These are phyloP conservation scores for Theileria equi DNA, from an alignment of 169 alveolate genomes.

Conservation along the genomic window DNA sequence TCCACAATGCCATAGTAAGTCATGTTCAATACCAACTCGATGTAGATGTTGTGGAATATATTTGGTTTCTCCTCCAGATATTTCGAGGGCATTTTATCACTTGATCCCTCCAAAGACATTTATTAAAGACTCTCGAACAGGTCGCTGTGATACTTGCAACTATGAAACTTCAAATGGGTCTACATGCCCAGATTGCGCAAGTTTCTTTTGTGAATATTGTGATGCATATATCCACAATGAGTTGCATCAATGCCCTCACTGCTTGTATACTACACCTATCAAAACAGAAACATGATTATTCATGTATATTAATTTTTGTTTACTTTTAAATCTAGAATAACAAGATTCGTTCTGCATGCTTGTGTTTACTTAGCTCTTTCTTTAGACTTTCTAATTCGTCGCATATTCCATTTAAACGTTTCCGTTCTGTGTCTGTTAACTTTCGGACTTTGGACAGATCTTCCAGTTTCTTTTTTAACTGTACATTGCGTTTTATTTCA, in stretches of 20 bases:
- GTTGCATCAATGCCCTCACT: conserved; percentile 74
- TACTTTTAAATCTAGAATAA: neutral
- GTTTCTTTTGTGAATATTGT: conserved; percentile 63
- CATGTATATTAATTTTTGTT: neutral
- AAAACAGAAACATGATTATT: neutral
- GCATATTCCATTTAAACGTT: conserved; percentile 1
- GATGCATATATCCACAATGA: conserved; percentile 66
- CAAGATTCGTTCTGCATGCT: conserved; percentile 1
- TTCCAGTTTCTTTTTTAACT: conserved; percentile 18
- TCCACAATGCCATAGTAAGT: conserved; percentile 71
- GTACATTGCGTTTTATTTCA: conserved; percentile 21
- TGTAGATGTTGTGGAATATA: conserved; percentile 67
- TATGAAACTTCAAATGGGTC: conserved; percentile 29
- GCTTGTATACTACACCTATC: conserved; percentile 23
- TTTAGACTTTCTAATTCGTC: conserved; percentile 18
- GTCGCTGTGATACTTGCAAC: conserved; percentile 60
- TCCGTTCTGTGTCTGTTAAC: conserved; percentile 18
- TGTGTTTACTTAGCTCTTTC: conserved; percentile 20
- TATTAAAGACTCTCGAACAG: conserved; percentile 3
- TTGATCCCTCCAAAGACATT: conserved; percentile 51
- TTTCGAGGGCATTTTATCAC: conserved; percentile 59
- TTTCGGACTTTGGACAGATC: neutral
- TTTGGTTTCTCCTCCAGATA: conserved; percentile 63
- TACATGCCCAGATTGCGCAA: conserved; percentile 64
- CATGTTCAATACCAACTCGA: conserved; percentile 73